Base-by-base conservation (phyloP, 2,329 filamentous ascomycete genomes). In the Dendrostoma leiphaemia region DNA sequence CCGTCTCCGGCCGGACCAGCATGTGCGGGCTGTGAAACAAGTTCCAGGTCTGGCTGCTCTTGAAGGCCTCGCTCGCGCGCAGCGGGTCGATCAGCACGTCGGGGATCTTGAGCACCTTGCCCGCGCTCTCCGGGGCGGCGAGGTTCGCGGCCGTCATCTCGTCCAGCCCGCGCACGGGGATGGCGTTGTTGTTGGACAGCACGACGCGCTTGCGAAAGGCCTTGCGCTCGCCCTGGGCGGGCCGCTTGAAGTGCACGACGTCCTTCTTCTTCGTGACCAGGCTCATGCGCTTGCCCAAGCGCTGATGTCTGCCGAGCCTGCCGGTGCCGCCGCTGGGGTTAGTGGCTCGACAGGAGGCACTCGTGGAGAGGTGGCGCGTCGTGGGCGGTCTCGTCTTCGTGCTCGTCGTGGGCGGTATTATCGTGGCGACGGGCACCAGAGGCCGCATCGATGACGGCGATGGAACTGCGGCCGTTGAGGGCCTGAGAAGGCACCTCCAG, bases 141-240 rank as follows among this genome's bases (percentile, higher is more conserved):
- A 87, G 74, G 40, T 78, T 81, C 51, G 96, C 66, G 8, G 43
- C 34, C 37, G 44, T 32, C 48, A 45, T 37, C 46, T 86, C 80
- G 56, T 79, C 73, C 62, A 96, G 77, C 10, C 84, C 88, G 23
- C 77, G 67, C 7, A 97, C 88, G 56, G 87, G 83, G 34, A 97
- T 76, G 47, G 94, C 94, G 73, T 96, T 97, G 71, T 90, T 89
- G 74, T 97, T 99, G 77, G 88, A 93, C 57, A 99, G 84, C 56
- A 95, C 85, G 65, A 99, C 90, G 62, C 90, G 85, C 77, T 95
- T 96, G 61, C 91, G 86, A 67, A 90, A 78, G 26, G 90, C 89
- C 74, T 91, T 96, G 61, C 92, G 85, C 78, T 97, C 92, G 61
- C 92, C 93, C 3, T 84, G 79, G 12, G 76, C 76, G 19, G 89